Conservation (phyloP, 352 stramenopile genomes). For the Peronospora belbahrii region DNA sequence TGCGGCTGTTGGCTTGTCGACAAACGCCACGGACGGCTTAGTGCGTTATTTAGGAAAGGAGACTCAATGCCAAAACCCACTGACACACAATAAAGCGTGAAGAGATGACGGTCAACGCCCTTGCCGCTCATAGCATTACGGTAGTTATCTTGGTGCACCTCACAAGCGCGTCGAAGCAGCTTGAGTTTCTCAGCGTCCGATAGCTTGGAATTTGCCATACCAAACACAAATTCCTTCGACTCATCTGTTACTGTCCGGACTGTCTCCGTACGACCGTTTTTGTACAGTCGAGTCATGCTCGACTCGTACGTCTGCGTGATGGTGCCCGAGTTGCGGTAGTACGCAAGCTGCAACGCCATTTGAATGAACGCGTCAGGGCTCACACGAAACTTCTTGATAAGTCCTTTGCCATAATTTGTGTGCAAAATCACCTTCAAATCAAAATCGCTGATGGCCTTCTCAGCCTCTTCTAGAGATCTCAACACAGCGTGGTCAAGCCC, state of each 20-base stretch:
- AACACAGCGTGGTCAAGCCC: conserved; percentile 44
- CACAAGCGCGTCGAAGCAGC: conserved; percentile 82
- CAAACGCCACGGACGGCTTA: conserved; percentile 78
- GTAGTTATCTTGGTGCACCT: conserved; percentile 89
- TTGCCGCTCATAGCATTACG: conserved; percentile 83
- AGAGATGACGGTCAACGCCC: conserved; percentile 93
- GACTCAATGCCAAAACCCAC: conserved; percentile 83
- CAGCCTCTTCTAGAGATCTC: conserved; percentile 45
- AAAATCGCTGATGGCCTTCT: conserved; percentile 78
- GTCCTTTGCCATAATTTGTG: conserved; percentile 80
- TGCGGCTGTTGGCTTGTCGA: conserved; percentile 88
- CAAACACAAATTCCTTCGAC: conserved; percentile 87
- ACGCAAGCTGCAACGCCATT: conserved; percentile 94
- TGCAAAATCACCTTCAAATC: conserved; percentile 87
- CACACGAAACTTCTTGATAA: conserved; percentile 89
- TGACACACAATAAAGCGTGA: conserved; percentile 90
- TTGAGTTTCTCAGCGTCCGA: conserved; percentile 72
- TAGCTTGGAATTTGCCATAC: conserved; percentile 64
- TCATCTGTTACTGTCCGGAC: conserved; percentile 87
- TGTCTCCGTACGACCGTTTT: conserved; percentile 92
- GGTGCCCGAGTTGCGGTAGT: conserved; percentile 88
- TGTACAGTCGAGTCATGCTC: conserved; percentile 93
- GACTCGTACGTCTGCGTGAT: conserved; percentile 97
- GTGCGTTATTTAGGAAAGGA: conserved; percentile 82
- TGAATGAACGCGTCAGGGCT: conserved; percentile 95